Conservation (phyloP, 768 basidiomycete genomes). For the Lyophyllum atratum region DNA sequence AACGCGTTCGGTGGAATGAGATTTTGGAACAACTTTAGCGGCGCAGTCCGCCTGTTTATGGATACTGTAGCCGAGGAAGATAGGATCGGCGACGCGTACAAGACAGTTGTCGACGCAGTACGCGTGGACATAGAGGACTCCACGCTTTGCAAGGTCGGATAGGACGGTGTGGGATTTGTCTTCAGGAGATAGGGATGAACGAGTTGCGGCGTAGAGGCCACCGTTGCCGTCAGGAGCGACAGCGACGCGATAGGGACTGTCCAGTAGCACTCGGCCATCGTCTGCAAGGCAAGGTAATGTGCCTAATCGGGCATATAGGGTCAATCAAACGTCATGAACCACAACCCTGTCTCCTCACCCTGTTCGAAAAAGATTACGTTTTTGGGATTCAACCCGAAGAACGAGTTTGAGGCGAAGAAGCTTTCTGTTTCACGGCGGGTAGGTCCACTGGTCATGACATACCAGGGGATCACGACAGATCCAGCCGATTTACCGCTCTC, state of each 20-base stretch:
- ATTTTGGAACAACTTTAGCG: constrained; percentile 95
- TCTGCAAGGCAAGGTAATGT: constrained; percentile 93
- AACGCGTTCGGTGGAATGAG: constrained; percentile 84
- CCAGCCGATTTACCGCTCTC: constrained; percentile 51
- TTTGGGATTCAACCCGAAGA: constrained; percentile 78
- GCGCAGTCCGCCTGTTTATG: constrained; percentile 86
- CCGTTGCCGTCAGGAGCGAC: constrained; percentile 99
- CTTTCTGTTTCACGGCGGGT: constrained; percentile 84
- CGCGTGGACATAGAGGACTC: constrained; percentile 86
- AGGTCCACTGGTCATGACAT: constrained; percentile 98
- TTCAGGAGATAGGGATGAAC: constrained; percentile 64
- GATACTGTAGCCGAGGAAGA: constrained; percentile 96
- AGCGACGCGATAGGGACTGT: constrained; percentile 76
- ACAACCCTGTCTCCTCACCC: constrained; percentile 51
- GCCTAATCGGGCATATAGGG: constrained; percentile 48
- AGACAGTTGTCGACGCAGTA: constrained; percentile 99
- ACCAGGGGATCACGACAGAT: constrained; percentile 88
- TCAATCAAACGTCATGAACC: constrained; percentile 8
- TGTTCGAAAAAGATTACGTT: constrained; percentile 96
- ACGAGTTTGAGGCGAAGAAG: constrained; percentile 76
- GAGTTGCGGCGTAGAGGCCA: constrained; percentile 93
- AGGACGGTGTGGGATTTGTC: constrained; percentile 74
- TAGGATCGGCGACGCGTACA: constrained; percentile 94
- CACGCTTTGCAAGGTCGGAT: constrained; percentile 74
- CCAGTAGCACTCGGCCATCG: constrained; percentile 92